Conservation (phyloP, 164 flowering plant species). For the Vitis rupestris region DNA sequence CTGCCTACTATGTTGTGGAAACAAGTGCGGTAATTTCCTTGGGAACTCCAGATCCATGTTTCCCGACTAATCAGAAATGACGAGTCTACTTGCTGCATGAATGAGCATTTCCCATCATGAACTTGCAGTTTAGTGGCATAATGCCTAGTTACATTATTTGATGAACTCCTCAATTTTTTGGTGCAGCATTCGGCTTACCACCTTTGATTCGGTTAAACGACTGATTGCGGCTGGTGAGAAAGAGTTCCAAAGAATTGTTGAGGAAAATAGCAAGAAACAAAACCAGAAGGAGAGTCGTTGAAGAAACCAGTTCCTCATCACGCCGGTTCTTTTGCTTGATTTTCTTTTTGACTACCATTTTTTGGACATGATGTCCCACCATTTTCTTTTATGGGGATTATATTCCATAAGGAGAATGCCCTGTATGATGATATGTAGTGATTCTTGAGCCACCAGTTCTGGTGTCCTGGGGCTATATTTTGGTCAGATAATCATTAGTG, state of each 20-base stretch:
- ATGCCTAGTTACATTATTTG: not conserved
- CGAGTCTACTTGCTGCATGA: too few relatives aligned
- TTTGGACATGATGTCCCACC: not conserved
- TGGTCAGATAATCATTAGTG: not conserved
- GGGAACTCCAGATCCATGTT: too few relatives aligned
- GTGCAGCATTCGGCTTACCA: slow-evolving; percentile 92
- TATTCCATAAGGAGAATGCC: too few relatives aligned
- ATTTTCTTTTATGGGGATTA: not conserved
- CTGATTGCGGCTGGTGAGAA: slow-evolving; percentile 69
- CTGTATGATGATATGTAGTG: not conserved
- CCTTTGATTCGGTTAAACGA: slow-evolving; percentile 78
- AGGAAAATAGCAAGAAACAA: slow-evolving; percentile 56
- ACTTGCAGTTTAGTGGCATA: too few relatives aligned
- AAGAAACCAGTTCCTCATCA: not conserved
- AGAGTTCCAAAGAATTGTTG: slow-evolving; percentile 68
- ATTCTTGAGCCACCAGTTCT: not conserved
- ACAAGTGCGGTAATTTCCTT: too few relatives aligned
- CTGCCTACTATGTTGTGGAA: too few relatives aligned
- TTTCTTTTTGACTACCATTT: not conserved
- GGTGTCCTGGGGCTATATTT: not conserved
- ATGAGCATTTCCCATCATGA: too few relatives aligned
- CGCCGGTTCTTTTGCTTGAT: not conserved
- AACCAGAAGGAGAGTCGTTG: slow-evolving; percentile 12
- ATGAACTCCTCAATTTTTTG: not conserved
- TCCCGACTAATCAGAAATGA: too few relatives aligned